phyloP scores from a whole-genome alignment of 139 green algal genomes.

The Zygnema circumcarinatum region DNA sequence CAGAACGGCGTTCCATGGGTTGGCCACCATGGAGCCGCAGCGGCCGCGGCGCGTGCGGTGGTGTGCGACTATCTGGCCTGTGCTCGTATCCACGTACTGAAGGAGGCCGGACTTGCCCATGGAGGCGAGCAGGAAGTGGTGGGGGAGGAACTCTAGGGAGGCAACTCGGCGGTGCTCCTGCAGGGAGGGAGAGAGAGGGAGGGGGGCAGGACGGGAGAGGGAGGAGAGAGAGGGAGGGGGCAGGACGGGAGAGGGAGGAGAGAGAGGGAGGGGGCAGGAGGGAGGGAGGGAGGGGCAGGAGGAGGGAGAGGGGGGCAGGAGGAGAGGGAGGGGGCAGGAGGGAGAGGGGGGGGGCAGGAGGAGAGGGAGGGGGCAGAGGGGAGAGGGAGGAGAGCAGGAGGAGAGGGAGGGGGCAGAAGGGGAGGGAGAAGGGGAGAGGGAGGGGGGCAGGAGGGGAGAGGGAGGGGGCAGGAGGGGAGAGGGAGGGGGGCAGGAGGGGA shows the following conservation, averaged over 20 bases:
- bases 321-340: no score
- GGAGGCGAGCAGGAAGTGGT: constrained; percentile 94
- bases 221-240: neutral
- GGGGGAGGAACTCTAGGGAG: constrained; percentile 87
- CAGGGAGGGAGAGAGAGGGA: neutral
- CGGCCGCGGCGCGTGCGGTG: constrained; percentile 84
- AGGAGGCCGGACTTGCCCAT: constrained; percentile 81
- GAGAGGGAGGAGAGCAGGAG: no score
- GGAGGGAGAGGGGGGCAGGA: neutral
- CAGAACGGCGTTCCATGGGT: constrained; percentile 89
- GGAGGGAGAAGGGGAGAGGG: no score
- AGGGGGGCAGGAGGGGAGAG: no score
- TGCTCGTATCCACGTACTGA: constrained; percentile 93
- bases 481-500: no score
- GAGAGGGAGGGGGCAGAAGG: no score
- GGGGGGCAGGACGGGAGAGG: neutral
- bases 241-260: neutral
- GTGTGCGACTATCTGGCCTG: constrained; percentile 84
- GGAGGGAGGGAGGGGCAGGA: no score
- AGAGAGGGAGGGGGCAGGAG: no score
- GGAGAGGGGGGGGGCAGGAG: no score
- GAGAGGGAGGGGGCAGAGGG: no score
- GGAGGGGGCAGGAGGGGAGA: no score
- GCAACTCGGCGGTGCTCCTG: constrained; percentile 52
- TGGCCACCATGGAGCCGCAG: constrained; percentile 77